A percentile compares a stretch with the other conserved stretches of the same genome.
These are phyloP conservation scores for Fraxinus sp. DNA, from an alignment of 305 asterid species.

Conservation along the genomic window DNA sequence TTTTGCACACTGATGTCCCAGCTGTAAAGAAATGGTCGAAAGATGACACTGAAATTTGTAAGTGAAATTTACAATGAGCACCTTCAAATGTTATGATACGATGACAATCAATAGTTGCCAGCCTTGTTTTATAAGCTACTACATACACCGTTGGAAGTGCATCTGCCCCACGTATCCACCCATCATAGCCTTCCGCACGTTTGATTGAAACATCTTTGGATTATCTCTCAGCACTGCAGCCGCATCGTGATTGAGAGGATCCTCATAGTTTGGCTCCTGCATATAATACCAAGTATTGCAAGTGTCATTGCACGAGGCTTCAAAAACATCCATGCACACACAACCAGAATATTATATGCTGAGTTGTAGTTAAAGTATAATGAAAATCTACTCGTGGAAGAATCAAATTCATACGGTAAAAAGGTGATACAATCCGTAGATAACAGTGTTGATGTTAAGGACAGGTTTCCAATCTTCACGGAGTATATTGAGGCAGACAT, in stretches of 20 bases:
- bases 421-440: constrained; percentile 81
- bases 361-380: background rate
- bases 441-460: constrained; percentile 77
- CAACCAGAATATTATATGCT: background rate
- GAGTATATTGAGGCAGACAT: constrained; percentile 94
- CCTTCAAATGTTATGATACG: background rate
- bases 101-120: background rate
- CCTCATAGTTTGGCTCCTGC: constrained; percentile 74
- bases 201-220: constrained; percentile 55
- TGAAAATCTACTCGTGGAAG: background rate
- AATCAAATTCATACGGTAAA: constrained; percentile 58
- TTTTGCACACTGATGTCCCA: background rate
- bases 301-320: background rate
- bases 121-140: background rate
- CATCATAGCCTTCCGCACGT: constrained; percentile 58
- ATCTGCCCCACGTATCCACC: constrained; percentile 71
- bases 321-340: background rate
- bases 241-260: constrained; percentile 73
- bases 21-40: background rate
- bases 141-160: background rate
- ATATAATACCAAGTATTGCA: background rate
- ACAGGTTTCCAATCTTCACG: constrained; percentile 99
- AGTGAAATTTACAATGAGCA: background rate
- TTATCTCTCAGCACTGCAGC: constrained; percentile 72
- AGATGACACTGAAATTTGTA: background rate